phyloP scores from a whole-genome alignment of 148 eudicot genomes.

The Limonium bicolor region DNA sequence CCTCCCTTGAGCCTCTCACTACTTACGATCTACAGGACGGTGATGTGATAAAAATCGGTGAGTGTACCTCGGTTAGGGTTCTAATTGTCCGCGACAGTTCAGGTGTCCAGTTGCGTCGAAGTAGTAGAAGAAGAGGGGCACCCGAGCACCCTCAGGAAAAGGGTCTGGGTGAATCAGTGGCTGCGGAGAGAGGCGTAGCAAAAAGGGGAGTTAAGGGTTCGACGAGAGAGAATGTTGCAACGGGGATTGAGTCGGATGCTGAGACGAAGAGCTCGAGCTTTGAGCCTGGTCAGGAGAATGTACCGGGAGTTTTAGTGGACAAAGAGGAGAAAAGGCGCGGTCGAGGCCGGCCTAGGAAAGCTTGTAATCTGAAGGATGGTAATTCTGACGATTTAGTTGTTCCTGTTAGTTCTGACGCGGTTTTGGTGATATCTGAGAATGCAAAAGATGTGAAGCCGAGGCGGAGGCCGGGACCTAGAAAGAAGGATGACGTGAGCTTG shows the following conservation, averaged over 20 bases:
- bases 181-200: conserved; percentile 8
- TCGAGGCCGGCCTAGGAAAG: conserved; percentile 6
- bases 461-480: no score
- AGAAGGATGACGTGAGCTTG: no score
- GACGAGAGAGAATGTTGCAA: no score
- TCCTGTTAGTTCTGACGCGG: neutral
- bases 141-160: no score
- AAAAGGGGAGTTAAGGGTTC: no score
- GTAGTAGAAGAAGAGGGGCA: conserved; percentile 13
- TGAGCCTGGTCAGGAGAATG: no score
- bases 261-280: no score
- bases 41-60: conserved; percentile 48
- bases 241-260: neutral
- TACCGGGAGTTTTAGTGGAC: no score
- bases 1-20: conserved; percentile 13
- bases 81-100: conserved; percentile 5
- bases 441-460: conserved; percentile 2
- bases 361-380: neutral
- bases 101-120: conserved; percentile 8
- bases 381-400: no score
- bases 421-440: conserved; percentile 1
- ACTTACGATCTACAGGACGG: conserved; percentile 22
- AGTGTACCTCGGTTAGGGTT: conserved; percentile 35
- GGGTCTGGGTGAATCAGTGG: conserved; percentile 5
- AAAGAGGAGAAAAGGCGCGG: no score